Conservation (phyloP, 306 rosid species). For the Mucuna pruriens region DNA sequence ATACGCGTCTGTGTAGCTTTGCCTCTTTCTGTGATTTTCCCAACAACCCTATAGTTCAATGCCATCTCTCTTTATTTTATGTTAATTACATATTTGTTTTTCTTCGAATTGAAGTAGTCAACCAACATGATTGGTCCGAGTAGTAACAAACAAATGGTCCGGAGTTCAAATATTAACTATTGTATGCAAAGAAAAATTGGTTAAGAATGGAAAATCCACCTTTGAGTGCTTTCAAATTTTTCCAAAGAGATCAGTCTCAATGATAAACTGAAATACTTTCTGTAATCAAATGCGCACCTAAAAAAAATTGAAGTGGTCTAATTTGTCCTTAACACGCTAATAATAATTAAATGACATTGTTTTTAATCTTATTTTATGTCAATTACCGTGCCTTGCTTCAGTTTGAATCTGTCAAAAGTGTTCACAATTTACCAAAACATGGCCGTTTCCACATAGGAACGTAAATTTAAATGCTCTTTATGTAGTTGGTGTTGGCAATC, state of each 20-base stretch:
- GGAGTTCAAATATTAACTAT: too few species aligned
- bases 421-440: slow-evolving; percentile 20
- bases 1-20: slow-evolving; percentile 8
- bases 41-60: slow-evolving; percentile 8
- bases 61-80: slow-evolving; percentile 8
- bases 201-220: too few species aligned
- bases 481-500: slow-evolving; percentile 9
- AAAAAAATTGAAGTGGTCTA: slow-evolving; percentile 50
- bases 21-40: slow-evolving; percentile 22
- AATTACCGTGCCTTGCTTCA: slow-evolving; percentile 5
- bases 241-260: too few species aligned
- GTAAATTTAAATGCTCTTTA: not conserved
- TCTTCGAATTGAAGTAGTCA: slow-evolving; percentile 43
- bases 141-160: too few species aligned
- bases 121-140: too few species aligned
- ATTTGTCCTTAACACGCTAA: not conserved
- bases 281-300: too few species aligned
- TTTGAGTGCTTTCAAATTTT: too few species aligned
- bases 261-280: too few species aligned
- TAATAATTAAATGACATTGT: not conserved
- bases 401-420: slow-evolving; percentile 24
- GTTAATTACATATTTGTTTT: not conserved
- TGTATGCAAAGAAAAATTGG: too few species aligned
- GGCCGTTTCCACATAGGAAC: not conserved
- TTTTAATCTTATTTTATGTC: slow-evolving; percentile 5